Evolutionary conservation across 129 eudicot genomes (phyloP), one percentile per base, ranked within the genome.

Genomic region (Glebionis coronaria): DNA sequence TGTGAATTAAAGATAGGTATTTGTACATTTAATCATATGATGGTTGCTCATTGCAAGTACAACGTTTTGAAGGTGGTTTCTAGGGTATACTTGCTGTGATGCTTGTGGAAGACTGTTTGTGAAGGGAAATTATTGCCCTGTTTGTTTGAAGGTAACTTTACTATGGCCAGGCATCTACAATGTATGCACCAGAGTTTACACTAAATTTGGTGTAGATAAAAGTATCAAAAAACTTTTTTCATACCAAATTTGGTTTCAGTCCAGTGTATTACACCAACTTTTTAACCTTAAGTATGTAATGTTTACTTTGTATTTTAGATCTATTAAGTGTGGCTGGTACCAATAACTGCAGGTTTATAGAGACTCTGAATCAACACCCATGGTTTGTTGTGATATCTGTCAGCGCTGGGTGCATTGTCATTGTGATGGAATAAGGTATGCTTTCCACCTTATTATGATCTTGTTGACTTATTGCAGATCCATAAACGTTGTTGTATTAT

Each of bases 341-440:
- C 18, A 27, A 35, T 75, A 63, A 57, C 38, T 79, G 71, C 77
- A 93, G 98, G 98, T 93, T 66, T 93, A 93, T 70, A 84, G 98
- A 86, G 98, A 93, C 65, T 93, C 98, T 65, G 98, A 93, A 73
- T 76, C 98, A 61, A 93, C 98, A 47, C 98, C 98, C 66, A 93
- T 93, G 98, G 96, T 93, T 59, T 93, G 98, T 81, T 93, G 98
- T 77, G 98, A 93, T 79, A 75, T 83, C 56, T 93, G 98, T 82
- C 91, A 88, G 84, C 84, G 84, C 25, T 93, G 98, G 98, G 98
- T 93, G 83, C 98, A 93, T 69, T 88, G 95, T 68, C 87, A 87
- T 16, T 93, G 98, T 73, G 98, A 93, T 76, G 90, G 86, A 62
- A 93, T 93, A 78, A 88, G 98, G 98, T 88, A 69, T 44, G 21